Conservation (phyloP, 306 rosid genomes). For the Pueraria montana region DNA sequence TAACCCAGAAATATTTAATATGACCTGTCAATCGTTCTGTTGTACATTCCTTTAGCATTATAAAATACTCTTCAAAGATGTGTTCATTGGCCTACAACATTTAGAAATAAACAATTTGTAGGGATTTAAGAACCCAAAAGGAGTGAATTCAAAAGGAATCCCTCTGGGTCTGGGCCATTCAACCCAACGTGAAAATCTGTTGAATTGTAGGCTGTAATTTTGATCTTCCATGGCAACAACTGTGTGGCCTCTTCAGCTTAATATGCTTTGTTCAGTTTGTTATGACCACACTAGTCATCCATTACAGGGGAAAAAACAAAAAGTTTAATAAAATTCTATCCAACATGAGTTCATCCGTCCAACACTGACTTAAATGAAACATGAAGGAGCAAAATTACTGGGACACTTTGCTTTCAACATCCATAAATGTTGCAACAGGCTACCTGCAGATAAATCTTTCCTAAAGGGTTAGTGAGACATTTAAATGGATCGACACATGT, state of each 20-base stretch:
- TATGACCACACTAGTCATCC: slow-evolving; percentile 46
- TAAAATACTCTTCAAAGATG: slow-evolving; percentile 41
- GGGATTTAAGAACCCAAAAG: slow-evolving; percentile 54
- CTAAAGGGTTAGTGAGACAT: slow-evolving; percentile 34
- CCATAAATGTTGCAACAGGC: slow-evolving; percentile 62
- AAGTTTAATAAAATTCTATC: slow-evolving; percentile 50
- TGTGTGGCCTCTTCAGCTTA: slow-evolving; percentile 47
- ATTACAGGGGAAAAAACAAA: slow-evolving; percentile 46
- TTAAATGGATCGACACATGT: slow-evolving; percentile 23
- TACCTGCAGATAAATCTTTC: slow-evolving; percentile 60
- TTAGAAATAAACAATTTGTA: slow-evolving; percentile 43
- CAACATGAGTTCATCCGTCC: slow-evolving; percentile 58
- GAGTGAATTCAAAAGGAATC: slow-evolving; percentile 51
- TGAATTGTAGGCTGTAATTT: slow-evolving; percentile 55
- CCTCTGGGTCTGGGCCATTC: slow-evolving; percentile 50
- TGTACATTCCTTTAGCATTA: slow-evolving; percentile 43
- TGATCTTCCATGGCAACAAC: slow-evolving; percentile 54
- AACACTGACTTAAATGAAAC: slow-evolving; percentile 54
- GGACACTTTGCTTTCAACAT: slow-evolving; percentile 55
- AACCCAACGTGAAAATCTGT: slow-evolving; percentile 62
- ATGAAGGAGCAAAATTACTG: slow-evolving; percentile 49
- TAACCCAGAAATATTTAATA: slow-evolving; percentile 43
- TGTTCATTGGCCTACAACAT: slow-evolving; percentile 43
- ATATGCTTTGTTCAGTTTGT: slow-evolving; percentile 48
- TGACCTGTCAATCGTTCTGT: slow-evolving; percentile 40